phyloP scores from a whole-genome alignment of 1,139 yeast species.

The Saccharomycopsis hybrid region DNA sequence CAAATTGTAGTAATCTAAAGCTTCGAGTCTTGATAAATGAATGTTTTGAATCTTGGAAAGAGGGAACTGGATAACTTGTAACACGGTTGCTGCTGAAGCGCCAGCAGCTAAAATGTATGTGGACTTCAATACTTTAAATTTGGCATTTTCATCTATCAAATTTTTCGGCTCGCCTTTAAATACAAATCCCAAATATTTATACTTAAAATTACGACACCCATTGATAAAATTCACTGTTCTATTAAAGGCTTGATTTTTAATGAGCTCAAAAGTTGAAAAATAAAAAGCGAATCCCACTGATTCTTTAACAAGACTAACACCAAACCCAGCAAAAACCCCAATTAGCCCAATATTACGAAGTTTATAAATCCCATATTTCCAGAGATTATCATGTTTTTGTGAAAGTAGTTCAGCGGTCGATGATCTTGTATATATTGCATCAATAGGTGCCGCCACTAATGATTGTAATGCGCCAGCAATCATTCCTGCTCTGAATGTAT shows the following conservation, averaged over 20 bases:
- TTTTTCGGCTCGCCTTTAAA: conserved; percentile 14
- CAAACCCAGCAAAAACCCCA: conserved; percentile 88
- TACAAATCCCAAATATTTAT: conserved; percentile 18
- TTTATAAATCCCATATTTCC: conserved; percentile 70
- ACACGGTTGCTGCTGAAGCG: conserved; percentile 73
- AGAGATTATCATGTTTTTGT: conserved; percentile 63
- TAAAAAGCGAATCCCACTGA: conserved; percentile 82
- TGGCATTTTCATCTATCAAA: conserved; percentile 23
- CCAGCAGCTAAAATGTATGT: conserved; percentile 81
- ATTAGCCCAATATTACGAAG: conserved; percentile 66
- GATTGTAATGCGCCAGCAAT: conserved; percentile 84
- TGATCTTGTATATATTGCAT: conserved; percentile 82
- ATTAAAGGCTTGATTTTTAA: conserved; percentile 61
- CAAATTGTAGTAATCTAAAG: conserved; percentile 61
- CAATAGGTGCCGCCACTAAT: conserved; percentile 90
- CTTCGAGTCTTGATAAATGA: conserved; percentile 73
- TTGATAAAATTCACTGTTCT: conserved; percentile 33
- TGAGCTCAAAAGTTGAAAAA: conserved; percentile 77
- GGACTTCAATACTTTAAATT: conserved; percentile 48
- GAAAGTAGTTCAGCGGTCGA: conserved; percentile 65
- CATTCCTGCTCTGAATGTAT: conserved; percentile 75
- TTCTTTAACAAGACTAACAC: conserved; percentile 71
- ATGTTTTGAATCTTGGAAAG: conserved; percentile 71
- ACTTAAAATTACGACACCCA: conserved; percentile 30
- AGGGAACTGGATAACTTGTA: conserved; percentile 80